Percentiles rank a stretch among this genome's conserved stretches.
phyloP scores from a whole-genome alignment of 164 flowering plant genomes.

The Kingdonia uniflora region DNA sequence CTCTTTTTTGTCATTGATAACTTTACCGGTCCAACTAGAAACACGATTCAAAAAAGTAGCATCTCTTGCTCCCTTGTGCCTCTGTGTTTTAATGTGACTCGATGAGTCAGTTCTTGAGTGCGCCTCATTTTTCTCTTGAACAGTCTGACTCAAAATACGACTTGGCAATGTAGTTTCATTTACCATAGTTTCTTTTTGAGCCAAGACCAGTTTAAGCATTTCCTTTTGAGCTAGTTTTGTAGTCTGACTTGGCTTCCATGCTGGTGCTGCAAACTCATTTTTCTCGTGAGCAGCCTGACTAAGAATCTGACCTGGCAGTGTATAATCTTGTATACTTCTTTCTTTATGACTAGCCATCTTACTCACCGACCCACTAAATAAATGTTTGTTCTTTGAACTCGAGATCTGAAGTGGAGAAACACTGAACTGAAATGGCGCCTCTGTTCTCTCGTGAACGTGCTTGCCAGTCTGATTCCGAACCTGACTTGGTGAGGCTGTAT shows the following conservation, averaged over 20 bases:
- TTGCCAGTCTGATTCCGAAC: background rate
- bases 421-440: background rate
- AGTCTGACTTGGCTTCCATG: background rate
- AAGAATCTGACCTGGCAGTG: background rate
- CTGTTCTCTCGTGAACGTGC: background rate
- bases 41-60: background rate
- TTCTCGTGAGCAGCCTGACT: background rate
- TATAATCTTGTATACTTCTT: background rate
- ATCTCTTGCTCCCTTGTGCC: background rate
- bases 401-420: background rate
- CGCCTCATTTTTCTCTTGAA: background rate
- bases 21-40: background rate
- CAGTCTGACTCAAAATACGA: slow-evolving; percentile 5
- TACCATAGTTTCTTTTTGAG: too few species aligned
- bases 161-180: background rate
- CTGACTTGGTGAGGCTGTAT: background rate
- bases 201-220: background rate
- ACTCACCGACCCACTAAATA: background rate
- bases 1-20: background rate
- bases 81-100: too few species aligned
- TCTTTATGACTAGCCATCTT: background rate
- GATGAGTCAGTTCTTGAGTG: background rate
- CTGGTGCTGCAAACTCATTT: background rate
- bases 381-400: background rate
- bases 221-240: background rate